Percentiles rank a stretch among this genome's conserved stretches.
These are phyloP conservation scores for Lactifluus rugatus DNA, from an alignment of 768 basidiomycete genomes.

Conservation along the genomic window DNA sequence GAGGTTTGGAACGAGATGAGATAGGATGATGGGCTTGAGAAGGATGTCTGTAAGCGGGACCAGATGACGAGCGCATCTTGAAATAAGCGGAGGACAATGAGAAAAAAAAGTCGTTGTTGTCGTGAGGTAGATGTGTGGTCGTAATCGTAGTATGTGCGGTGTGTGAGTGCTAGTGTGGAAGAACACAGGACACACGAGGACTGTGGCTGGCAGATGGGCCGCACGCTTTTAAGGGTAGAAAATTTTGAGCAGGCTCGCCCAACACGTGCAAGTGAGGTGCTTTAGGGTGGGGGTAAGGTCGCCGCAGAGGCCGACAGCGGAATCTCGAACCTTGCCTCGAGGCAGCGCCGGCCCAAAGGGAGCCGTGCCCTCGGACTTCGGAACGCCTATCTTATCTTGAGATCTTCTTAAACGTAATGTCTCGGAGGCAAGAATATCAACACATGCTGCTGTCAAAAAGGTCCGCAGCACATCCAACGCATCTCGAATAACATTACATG, in stretches of 20 bases:
- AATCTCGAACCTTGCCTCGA: background rate
- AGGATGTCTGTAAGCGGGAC: slow-evolving; percentile 24
- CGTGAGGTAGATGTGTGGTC: slow-evolving; percentile 17
- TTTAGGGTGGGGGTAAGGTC: too few relatives aligned
- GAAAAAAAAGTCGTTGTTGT: slow-evolving; percentile 27
- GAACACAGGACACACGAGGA: slow-evolving; percentile 20
- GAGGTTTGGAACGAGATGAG: slow-evolving; percentile 5
- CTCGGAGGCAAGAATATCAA: background rate
- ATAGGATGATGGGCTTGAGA: slow-evolving; percentile 10
- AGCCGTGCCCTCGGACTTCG: background rate
- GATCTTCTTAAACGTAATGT: background rate
- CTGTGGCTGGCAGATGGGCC: slow-evolving; percentile 9
- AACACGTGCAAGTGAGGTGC: background rate
- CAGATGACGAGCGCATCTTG: slow-evolving; percentile 21
- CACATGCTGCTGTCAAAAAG: too few relatives aligned
- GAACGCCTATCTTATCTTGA: background rate
- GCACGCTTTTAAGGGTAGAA: slow-evolving; percentile 13
- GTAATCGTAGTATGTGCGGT: slow-evolving; percentile 5
- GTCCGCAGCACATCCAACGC: background rate
- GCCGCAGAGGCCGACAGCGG: background rate
- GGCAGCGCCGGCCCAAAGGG: too few relatives aligned
- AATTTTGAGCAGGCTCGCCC: slow-evolving; percentile 7
- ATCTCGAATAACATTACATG: background rate
- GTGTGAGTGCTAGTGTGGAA: background rate
- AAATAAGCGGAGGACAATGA: slow-evolving; percentile 27